These are phyloP conservation scores for Xylariaceae sp. DNA, from an alignment of 2,329 filamentous ascomycete species.

Conservation along the genomic window DNA sequence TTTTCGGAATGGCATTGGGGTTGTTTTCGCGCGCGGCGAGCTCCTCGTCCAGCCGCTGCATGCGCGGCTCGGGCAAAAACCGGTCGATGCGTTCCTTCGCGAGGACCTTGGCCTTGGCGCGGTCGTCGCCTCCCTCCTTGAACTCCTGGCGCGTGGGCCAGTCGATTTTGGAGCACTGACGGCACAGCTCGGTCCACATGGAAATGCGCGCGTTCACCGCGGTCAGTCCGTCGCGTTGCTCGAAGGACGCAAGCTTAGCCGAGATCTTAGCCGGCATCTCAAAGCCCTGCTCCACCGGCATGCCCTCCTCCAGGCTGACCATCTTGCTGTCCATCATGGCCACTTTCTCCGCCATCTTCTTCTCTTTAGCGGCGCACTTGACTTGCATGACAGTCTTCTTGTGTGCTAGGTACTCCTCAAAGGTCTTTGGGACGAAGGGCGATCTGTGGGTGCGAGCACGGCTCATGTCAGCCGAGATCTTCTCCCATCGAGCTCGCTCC, in stretches of 20 bases:
- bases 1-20: slow-evolving; percentile 3
- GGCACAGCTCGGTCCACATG: slow-evolving; percentile 7
- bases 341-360: slow-evolving; percentile 7
- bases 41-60: slow-evolving; percentile 1
- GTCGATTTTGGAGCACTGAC: slow-evolving; percentile 1
- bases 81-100: no score
- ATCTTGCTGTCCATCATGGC: not conserved
- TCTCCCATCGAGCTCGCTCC: slow-evolving; percentile 28
- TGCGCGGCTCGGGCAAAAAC: slow-evolving; percentile 7
- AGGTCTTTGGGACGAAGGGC: slow-evolving; percentile 28
- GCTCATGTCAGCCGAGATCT: slow-evolving; percentile 27
- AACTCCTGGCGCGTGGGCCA: slow-evolving; percentile 10
- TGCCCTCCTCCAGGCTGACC: not conserved
- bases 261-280: not conserved
- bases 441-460: slow-evolving; percentile 30
- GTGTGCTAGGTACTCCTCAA: slow-evolving; percentile 19
- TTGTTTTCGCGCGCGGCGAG: not conserved
- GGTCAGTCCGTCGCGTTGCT: slow-evolving; percentile 2
- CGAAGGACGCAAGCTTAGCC: slow-evolving; percentile 1
- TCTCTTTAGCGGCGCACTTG: not conserved
- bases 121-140: slow-evolving; percentile 3
- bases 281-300: not conserved
- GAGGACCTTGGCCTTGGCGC: not conserved
- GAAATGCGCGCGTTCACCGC: slow-evolving; percentile 1
- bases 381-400: slow-evolving; percentile 2